Evolutionary conservation across 2,329 filamentous ascomycete genomes (phyloP).

Genomic region (Fusarium pininemorale): DNA sequence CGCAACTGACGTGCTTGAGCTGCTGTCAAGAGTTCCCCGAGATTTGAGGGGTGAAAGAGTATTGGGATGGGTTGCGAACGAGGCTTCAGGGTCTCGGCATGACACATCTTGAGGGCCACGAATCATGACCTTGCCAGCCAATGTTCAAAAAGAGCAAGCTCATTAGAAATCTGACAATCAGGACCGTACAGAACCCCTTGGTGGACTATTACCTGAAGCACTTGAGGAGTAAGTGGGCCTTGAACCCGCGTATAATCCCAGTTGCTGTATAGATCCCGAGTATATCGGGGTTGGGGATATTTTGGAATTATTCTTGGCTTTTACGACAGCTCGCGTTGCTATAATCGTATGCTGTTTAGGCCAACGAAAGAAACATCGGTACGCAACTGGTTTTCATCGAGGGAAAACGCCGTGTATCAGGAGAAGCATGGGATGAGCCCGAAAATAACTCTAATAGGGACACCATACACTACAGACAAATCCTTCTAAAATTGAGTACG

Average conservation of each 20-base stretch:
- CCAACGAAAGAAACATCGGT: not conserved
- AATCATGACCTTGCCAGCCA: not conserved
- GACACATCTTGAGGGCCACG: not conserved
- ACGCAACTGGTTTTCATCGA: no score
- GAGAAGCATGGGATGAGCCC: not conserved
- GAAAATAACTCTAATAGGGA: not conserved
- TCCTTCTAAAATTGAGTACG: not conserved
- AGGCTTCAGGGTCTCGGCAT: not conserved
- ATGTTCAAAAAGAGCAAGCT: not conserved
- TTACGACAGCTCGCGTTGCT: not conserved
- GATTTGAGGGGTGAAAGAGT: slow-evolving; percentile 12
- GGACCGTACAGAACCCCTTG: not conserved
- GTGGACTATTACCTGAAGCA: not conserved
- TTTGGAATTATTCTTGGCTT: not conserved
- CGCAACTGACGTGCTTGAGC: not conserved
- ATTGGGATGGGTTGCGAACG: slow-evolving; percentile 23
- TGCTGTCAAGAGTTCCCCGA: slow-evolving; percentile 12
- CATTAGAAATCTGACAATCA: not conserved
- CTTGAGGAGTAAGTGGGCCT: not conserved
- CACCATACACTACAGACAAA: not conserved
- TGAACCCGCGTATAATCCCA: not conserved
- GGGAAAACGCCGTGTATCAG: not conserved
- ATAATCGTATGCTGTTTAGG: not conserved
- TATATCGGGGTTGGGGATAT: not conserved
- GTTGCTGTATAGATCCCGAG: not conserved